Conservation (phyloP, 495 filamentous ascomycete species). For the Trichoderma gamsii region DNA sequence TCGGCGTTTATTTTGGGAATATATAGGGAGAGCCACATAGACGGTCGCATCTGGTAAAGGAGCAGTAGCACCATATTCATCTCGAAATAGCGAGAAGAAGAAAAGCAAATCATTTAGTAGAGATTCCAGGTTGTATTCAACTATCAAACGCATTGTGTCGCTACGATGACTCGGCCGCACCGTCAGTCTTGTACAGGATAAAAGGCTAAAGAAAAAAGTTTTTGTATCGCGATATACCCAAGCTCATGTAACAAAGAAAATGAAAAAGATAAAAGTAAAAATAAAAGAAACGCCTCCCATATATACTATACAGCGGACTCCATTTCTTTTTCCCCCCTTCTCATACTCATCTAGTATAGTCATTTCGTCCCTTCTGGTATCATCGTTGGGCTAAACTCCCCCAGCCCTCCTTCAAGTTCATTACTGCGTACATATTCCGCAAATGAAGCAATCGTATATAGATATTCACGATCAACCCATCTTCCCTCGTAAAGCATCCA, state of each 20-base stretch:
- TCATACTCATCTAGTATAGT: background rate
- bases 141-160: background rate
- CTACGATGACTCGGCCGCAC: background rate
- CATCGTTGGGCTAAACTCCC: background rate
- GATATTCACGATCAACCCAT: background rate
- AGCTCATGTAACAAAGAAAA: background rate
- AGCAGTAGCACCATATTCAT: background rate
- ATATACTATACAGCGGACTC: slow-evolving; percentile 4
- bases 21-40: background rate
- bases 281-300: slow-evolving; percentile 7
- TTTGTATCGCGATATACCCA: background rate
- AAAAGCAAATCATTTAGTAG: background rate
- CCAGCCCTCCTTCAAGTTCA: background rate
- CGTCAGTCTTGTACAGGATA: background rate
- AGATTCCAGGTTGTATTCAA: background rate
- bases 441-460: background rate
- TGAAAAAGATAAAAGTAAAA: background rate
- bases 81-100: background rate
- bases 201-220: background rate
- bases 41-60: background rate
- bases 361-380: background rate
- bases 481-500: slow-evolving; percentile 60
- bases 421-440: background rate
- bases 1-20: background rate
- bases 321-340: background rate